These are phyloP conservation scores for Russula dissimulans DNA, from an alignment of 768 basidiomycete genomes.

Conservation along the genomic window DNA sequence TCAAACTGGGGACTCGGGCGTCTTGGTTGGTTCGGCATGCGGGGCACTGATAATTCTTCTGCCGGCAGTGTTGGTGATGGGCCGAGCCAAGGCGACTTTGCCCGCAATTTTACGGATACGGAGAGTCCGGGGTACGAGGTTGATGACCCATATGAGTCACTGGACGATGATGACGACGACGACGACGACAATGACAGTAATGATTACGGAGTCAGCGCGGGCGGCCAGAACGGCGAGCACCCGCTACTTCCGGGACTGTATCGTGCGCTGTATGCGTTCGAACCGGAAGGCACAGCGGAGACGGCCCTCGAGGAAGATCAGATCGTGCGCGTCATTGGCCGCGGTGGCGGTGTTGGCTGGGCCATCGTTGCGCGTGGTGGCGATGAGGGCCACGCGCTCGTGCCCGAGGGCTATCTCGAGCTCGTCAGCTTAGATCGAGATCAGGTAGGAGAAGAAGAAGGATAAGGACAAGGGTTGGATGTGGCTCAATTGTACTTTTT, in stretches of 20 bases:
- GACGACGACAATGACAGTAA: conserved; percentile 24
- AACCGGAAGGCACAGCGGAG: conserved; percentile 75
- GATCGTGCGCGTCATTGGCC: conserved; percentile 58
- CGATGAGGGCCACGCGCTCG: conserved; percentile 51
- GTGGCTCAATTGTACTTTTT: neutral
- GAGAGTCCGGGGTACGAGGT: conserved; percentile 26
- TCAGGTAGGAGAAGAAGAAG: conserved; percentile 9
- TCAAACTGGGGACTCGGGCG: conserved; percentile 36
- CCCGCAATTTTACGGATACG: conserved; percentile 36
- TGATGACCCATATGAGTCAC: conserved; percentile 18
- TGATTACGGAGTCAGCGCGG: conserved; percentile 13
- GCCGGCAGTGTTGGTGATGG: conserved; percentile 7
- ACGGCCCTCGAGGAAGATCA: conserved; percentile 75
- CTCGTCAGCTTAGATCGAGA: conserved; percentile 33
- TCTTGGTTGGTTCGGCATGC: conserved; percentile 33
- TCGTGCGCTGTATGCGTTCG: conserved; percentile 68
- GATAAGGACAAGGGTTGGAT: conserved; percentile 3
- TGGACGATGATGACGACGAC: conserved; percentile 20
- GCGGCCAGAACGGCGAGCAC: conserved; percentile 24
- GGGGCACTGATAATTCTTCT: conserved; percentile 17
- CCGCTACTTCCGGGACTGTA: conserved; percentile 62
- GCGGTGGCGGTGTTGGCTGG: conserved; percentile 77
- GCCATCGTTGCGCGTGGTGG: conserved; percentile 52
- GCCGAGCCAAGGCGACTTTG: conserved; percentile 38
- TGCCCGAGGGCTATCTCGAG: conserved; percentile 73